These are phyloP conservation scores for Stachybotrys echinatus DNA, from an alignment of 2,329 filamentous ascomycete species.

Conservation along the genomic window DNA sequence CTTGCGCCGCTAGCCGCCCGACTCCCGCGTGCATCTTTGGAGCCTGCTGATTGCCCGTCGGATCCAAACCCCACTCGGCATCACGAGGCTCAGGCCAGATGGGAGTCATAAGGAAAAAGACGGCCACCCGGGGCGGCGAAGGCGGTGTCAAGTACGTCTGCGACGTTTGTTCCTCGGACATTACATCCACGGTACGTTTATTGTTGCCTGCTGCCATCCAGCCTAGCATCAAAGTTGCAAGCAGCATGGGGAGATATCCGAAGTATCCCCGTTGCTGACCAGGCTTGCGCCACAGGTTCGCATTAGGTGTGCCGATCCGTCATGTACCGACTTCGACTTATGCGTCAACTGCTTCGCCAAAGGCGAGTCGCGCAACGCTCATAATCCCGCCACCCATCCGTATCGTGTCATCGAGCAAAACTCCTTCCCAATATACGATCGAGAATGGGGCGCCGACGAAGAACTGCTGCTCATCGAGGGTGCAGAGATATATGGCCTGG, in stretches of 20 bases:
- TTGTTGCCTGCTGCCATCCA: not conserved
- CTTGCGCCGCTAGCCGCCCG: not conserved
- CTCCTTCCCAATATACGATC: constrained; percentile 92
- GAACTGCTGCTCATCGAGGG: constrained; percentile 91
- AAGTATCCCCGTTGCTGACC: not conserved
- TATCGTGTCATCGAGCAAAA: constrained; percentile 97
- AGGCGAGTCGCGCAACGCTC: constrained; percentile 73
- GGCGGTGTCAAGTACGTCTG: constrained; percentile 94
- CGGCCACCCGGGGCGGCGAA: constrained; percentile 76
- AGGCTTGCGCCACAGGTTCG: constrained; percentile 59
- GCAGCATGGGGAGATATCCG: not conserved
- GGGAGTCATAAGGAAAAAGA: constrained; percentile 97
- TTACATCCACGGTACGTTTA: constrained; percentile 82
- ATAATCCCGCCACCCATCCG: constrained; percentile 80
- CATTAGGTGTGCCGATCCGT: constrained; percentile 79
- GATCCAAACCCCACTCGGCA: not conserved
- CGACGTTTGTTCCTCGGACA: constrained; percentile 93
- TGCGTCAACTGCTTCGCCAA: constrained; percentile 92
- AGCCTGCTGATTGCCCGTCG: not conserved
- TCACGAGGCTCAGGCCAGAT: constrained; percentile 41
- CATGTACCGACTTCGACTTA: constrained; percentile 91
- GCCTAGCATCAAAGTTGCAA: not conserved
- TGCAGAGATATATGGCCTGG: constrained; percentile 90
- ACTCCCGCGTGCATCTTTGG: constrained; percentile 2
- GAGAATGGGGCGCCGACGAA: constrained; percentile 95